phyloP scores from a whole-genome alignment of 2,329 filamentous ascomycete species.

The Fonsecaea pugnacius region DNA sequence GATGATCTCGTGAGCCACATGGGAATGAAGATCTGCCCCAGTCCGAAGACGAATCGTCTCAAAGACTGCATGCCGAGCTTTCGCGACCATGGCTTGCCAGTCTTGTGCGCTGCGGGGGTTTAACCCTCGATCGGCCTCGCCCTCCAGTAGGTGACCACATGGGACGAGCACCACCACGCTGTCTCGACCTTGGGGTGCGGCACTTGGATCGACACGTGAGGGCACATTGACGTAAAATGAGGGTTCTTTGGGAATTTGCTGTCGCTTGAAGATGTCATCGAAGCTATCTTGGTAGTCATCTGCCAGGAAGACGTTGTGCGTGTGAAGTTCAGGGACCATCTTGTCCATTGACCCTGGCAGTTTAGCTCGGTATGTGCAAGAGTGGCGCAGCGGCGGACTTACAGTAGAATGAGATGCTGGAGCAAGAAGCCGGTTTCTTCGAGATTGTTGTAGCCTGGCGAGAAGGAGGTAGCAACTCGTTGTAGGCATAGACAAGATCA shows the following conservation, averaged over 20 bases:
- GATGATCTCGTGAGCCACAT: constrained; percentile 64
- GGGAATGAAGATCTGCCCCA: constrained; percentile 55
- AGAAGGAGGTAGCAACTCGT: constrained; percentile 66
- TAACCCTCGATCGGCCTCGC: constrained; percentile 38
- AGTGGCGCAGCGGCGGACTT: constrained; percentile 5
- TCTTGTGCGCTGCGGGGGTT: constrained; percentile 52
- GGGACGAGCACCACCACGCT: constrained; percentile 72
- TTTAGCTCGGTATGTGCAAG: constrained; percentile 39
- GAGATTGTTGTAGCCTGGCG: constrained; percentile 48
- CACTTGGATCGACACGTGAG: constrained; percentile 68
- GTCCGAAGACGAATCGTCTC: constrained; percentile 65
- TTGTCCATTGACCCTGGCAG: constrained; percentile 58
- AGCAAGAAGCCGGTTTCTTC: constrained; percentile 59
- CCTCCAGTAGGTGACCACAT: constrained; percentile 66
- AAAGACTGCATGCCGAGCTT: constrained; percentile 65
- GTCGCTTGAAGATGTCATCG: constrained; percentile 73
- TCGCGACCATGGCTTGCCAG: constrained; percentile 64
- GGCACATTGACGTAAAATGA: constrained; percentile 80
- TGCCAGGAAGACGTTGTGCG: constrained; percentile 79
- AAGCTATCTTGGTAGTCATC: constrained; percentile 74
- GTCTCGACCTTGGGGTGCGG: constrained; percentile 69
- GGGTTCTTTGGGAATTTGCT: constrained; percentile 68
- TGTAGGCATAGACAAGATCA: constrained; percentile 75
- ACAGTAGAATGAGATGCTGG: constrained; percentile 76
- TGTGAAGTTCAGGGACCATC: constrained; percentile 65